Evolutionary conservation across 1,284 basidiomycete species (phyloP).

Genomic region (Leccinum pallidistipes): DNA sequence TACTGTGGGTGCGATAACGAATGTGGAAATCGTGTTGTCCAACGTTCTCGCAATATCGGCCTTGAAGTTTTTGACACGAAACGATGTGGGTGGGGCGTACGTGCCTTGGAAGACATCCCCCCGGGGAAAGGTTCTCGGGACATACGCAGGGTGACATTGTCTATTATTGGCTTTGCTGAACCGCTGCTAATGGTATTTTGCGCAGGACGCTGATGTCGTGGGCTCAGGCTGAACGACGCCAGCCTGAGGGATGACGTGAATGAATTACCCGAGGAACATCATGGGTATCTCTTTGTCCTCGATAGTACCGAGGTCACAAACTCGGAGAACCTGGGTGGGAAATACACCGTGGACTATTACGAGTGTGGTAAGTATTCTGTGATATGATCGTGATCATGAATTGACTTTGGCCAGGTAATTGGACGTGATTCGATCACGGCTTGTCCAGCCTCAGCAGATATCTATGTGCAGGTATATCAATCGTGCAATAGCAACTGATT

Average conservation of each 20-base stretch:
- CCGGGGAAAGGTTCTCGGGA: constrained; percentile 57
- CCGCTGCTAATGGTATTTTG: constrained; percentile 4
- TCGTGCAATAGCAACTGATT: too few species aligned
- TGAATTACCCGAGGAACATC: constrained; percentile 34
- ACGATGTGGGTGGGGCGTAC: constrained; percentile 55
- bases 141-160: constrained; percentile 59
- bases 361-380: constrained; percentile 40
- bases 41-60: constrained; percentile 46
- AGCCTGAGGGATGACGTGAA: constrained; percentile 45
- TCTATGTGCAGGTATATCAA: too few species aligned
- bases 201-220: constrained; percentile 26
- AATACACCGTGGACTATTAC: constrained; percentile 51
- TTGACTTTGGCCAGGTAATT: constrained; percentile 51
- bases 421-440: constrained; percentile 53
- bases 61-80: constrained; percentile 60
- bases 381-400: not conserved
- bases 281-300: constrained; percentile 56
- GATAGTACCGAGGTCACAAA: constrained; percentile 50
- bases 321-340: constrained; percentile 37
- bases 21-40: constrained; percentile 56
- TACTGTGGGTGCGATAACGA: constrained; percentile 42
- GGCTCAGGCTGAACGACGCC: constrained; percentile 5
- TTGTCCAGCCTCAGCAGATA: too few species aligned
- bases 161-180: not conserved
- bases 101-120: constrained; percentile 37